phyloP scores from a whole-genome alignment of 2,329 filamentous ascomycete genomes.

The Alternaria panax region DNA sequence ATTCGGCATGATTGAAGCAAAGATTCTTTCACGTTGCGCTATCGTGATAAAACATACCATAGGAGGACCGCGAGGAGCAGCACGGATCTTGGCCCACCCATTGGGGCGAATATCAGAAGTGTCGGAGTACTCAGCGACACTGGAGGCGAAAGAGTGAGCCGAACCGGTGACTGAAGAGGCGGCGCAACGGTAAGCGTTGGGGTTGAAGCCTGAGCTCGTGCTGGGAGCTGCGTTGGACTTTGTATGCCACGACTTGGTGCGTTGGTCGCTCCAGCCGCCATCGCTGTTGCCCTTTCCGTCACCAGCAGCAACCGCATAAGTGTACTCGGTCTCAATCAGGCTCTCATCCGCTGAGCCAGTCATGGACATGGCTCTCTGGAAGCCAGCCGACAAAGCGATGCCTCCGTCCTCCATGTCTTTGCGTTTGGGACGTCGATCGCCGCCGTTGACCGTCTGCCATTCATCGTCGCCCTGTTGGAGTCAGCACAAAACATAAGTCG shows the following conservation, averaged over 20 bases:
- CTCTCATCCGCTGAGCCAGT: conserved; percentile 14
- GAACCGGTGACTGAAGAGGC: conserved; percentile 24
- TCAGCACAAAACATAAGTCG: conserved; percentile 7
- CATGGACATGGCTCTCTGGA: conserved; percentile 27
- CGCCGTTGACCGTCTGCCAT: conserved; percentile 13
- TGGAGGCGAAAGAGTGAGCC: conserved; percentile 31
- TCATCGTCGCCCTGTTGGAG: conserved; percentile 20
- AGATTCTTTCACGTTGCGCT: too few relatives aligned
- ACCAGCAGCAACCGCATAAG: conserved; percentile 8
- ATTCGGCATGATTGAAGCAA: neutral
- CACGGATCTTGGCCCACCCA: conserved; percentile 41
- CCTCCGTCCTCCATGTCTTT: conserved; percentile 15
- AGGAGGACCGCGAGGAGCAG: conserved; percentile 19
- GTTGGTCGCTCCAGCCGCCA: conserved; percentile 20
- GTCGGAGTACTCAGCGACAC: conserved; percentile 34
- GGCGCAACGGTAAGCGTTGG: conserved; percentile 25
- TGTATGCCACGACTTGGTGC: conserved; percentile 37
- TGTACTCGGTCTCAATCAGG: conserved; percentile 33
- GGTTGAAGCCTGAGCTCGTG: conserved; percentile 26
- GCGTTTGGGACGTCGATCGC: conserved; percentile 2
- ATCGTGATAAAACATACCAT: conserved; percentile 26
- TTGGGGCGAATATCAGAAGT: conserved; percentile 15
- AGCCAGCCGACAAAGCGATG: conserved; percentile 24
- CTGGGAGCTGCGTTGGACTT: conserved; percentile 16
- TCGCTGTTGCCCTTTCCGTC: conserved; percentile 9